Evolutionary conservation across 2,329 filamentous ascomycete genomes (phyloP), one percentile per base, ranked within the genome.

Genomic region (Diplodia mutila): DNA sequence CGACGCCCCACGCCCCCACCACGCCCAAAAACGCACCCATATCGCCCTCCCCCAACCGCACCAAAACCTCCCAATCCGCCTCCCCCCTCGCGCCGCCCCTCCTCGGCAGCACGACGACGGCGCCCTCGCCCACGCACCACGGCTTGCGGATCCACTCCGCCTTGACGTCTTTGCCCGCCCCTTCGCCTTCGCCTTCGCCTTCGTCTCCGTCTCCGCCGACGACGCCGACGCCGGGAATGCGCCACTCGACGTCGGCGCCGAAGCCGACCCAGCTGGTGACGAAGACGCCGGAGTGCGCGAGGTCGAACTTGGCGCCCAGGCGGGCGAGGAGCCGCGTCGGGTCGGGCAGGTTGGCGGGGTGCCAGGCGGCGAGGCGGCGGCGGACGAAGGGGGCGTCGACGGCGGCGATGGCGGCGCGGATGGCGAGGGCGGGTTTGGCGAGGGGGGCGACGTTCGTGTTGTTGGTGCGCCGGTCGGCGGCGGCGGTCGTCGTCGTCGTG

Each of bases 101-200:
- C 23, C 64, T 11, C 39, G 53, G 64, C 64, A 66, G 7, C 37
- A 57, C 42, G 18, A 37, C 48, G 4, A 25, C 46, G 1, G 14
- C 27, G n/a, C 64, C 64, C 64, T 57, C 64, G 11, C 42, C 29
- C 52, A n/a, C 64, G 12, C 64, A 23, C 37, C 52, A 21, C 64
- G 53, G 52, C 39, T 66, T 66, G n/a, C 52, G 25, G 3, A 66
- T 18, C 37, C 51, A 66, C 53, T 51, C 18, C 54, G 54, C 54
- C 34, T 27, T 25, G 16, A 32, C 21, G 14, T 12, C 27, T 2
- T 37, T 12, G 7, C 21, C 49, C 8, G 8, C 25, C 1, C 0
- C 29, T 1, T 2, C 29, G 8, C 29, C 29, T 1, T 1, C 29
- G 5, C 29, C 29, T 6, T 6, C 29, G 4, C 29, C 29, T 6